Evolutionary conservation across 768 basidiomycete genomes (phyloP).

Genomic region (Pulveroboletus sp.): DNA sequence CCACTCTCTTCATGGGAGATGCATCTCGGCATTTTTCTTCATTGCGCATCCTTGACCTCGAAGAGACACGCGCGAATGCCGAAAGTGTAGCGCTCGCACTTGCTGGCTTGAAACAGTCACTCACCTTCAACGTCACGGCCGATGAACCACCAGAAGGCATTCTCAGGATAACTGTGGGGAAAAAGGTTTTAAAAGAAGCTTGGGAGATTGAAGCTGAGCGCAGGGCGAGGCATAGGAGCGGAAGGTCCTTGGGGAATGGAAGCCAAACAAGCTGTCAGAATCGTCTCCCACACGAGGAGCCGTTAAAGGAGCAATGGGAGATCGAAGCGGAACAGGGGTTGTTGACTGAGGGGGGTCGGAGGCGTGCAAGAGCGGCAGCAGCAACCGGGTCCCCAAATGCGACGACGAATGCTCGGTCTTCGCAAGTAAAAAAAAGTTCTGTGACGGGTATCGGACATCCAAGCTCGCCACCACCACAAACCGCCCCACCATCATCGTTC

Average conservation of each 20-base stretch:
- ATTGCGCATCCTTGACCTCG: conserved; percentile 60
- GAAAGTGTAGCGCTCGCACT: conserved; percentile 47
- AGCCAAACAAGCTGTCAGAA: background rate
- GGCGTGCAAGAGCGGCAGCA: conserved; percentile 52
- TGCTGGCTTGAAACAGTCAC: conserved; percentile 43
- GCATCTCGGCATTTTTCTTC: conserved; percentile 42
- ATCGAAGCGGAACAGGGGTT: conserved; percentile 75
- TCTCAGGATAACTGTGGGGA: conserved; percentile 61
- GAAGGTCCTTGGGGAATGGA: conserved; percentile 28
- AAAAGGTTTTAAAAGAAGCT: conserved; percentile 64
- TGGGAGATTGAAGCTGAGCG: conserved; percentile 80
- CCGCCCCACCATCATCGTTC: conserved; percentile 23
- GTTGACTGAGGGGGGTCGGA: conserved; percentile 68
- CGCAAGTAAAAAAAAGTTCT: conserved; percentile 16
- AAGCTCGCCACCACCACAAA: conserved; percentile 22
- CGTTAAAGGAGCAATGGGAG: conserved; percentile 74
- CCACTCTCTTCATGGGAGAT: conserved; percentile 14
- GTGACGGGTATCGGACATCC: conserved; percentile 24
- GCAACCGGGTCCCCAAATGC: conserved; percentile 35
- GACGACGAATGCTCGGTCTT: background rate
- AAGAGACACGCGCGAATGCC: conserved; percentile 57
- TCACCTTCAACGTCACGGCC: conserved; percentile 53
- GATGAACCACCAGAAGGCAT: conserved; percentile 54
- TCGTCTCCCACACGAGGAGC: conserved; percentile 21
- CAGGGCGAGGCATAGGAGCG: conserved; percentile 41